These are phyloP conservation scores for Phoma herbarum DNA, from an alignment of 2,329 filamentous ascomycete species.

Conservation along the genomic window DNA sequence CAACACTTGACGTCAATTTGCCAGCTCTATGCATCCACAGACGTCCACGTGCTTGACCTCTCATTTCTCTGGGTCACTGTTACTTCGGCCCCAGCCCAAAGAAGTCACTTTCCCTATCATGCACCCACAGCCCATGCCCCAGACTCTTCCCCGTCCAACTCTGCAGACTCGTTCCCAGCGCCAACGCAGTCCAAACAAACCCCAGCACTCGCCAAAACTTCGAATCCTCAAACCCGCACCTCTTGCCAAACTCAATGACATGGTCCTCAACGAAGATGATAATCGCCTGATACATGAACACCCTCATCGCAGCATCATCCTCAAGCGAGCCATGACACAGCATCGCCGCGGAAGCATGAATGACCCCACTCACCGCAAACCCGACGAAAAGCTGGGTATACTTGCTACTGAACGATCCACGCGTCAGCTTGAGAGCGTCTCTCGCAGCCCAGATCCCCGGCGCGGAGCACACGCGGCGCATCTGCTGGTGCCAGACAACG, in stretches of 20 bases:
- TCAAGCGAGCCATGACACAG: conserved; percentile 22
- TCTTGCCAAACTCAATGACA: conserved; percentile 34
- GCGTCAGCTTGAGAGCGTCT: conserved; percentile 31
- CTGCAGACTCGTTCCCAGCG: conserved; percentile 26
- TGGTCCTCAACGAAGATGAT: conserved; percentile 45
- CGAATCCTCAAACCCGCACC: conserved; percentile 27
- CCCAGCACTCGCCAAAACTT: conserved; percentile 32
- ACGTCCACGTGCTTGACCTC: neutral
- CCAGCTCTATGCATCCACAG: neutral
- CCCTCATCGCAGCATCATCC: conserved; percentile 28
- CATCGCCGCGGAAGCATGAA: conserved; percentile 34
- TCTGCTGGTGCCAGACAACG: conserved; percentile 39
- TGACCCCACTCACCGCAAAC: conserved; percentile 31
- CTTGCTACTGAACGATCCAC: conserved; percentile 41
- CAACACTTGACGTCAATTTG: neutral
- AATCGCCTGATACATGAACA: conserved; percentile 37
- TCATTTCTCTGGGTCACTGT: neutral
- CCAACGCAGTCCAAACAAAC: conserved; percentile 32
- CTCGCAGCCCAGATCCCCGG: conserved; percentile 30
- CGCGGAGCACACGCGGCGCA: conserved; percentile 31
- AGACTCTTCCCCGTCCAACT: conserved; percentile 18
- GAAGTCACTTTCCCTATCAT: conserved; percentile 26
- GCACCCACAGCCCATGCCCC: conserved; percentile 34
- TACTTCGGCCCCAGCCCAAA: conserved; percentile 34
- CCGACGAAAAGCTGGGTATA: conserved; percentile 42